phyloP scores from a whole-genome alignment of 352 stramenopile species.

The Pythium insidiosum region DNA sequence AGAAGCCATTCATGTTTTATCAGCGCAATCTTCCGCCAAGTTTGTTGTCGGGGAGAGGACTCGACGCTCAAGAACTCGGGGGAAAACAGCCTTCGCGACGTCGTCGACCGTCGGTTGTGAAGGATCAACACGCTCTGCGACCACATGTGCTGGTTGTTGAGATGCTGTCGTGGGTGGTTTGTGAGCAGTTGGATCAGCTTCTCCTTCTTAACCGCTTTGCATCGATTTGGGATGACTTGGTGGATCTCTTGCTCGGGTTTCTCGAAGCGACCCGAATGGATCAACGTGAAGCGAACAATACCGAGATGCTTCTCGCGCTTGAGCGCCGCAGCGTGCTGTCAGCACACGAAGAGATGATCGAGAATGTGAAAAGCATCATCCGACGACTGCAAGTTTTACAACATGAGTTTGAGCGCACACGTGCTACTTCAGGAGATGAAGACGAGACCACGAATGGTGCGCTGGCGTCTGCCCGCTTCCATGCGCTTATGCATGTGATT shows the following conservation, averaged over 20 bases:
- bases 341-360: slow-evolving; percentile 65
- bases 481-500: slow-evolving; percentile 40
- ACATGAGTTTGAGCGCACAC: too few species aligned
- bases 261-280: slow-evolving; percentile 41
- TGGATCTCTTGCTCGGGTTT: slow-evolving; percentile 43
- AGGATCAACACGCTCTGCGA: slow-evolving; percentile 45
- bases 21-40: slow-evolving; percentile 29
- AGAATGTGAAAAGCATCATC: slow-evolving; percentile 54
- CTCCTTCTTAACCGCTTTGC: slow-evolving; percentile 27
- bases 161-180: slow-evolving; percentile 53
- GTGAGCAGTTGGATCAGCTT: slow-evolving; percentile 47
- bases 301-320: slow-evolving; percentile 36
- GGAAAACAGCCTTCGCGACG: slow-evolving; percentile 14
- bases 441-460: neutral
- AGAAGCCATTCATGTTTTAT: slow-evolving; percentile 38
- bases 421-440: neutral
- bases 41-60: neutral
- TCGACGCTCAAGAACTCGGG: neutral
- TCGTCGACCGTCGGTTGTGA: slow-evolving; percentile 41
- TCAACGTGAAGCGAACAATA: slow-evolving; percentile 6
- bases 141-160: slow-evolving; percentile 54
- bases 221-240: slow-evolving; percentile 41
- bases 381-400: slow-evolving; percentile 38
- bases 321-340: slow-evolving; percentile 55
- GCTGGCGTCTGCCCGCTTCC: slow-evolving; percentile 9